Evolutionary conservation across 352 stramenopile genomes (phyloP).

Genomic region (Globisporangium viniferum): DNA sequence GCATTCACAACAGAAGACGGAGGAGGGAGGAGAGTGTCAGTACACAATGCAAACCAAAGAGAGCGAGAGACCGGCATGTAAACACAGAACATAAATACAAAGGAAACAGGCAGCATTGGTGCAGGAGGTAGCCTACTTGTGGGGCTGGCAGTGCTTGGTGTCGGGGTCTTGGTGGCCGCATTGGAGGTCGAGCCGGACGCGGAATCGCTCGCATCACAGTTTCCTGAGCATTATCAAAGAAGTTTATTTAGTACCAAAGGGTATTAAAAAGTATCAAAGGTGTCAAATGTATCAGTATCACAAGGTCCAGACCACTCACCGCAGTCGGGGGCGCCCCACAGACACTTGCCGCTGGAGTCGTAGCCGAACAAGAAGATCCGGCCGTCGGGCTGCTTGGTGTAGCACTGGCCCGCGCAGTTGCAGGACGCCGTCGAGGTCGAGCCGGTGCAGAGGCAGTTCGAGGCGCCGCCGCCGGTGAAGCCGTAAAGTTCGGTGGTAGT

Average conservation of each 20-base stretch:
- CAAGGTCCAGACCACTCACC: constrained; percentile 4
- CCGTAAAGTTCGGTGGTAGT: constrained; percentile 30
- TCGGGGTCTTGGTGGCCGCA: not conserved
- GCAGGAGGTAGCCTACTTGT: constrained; percentile 14
- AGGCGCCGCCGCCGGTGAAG: constrained; percentile 33
- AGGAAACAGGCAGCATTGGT: not conserved
- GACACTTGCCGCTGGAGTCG: constrained; percentile 2
- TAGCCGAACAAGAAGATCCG: constrained; percentile 29
- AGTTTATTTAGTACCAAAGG: not conserved
- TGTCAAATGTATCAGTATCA: not conserved
- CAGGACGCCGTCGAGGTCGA: constrained; percentile 16
- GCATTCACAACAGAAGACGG: constrained; percentile 6
- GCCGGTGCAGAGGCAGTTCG: constrained; percentile 16
- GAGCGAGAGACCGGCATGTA: not conserved
- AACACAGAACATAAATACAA: not conserved
- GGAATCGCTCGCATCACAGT: constrained; percentile 5
- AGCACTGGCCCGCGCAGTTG: constrained; percentile 41
- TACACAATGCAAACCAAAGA: not conserved
- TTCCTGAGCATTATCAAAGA: not conserved
- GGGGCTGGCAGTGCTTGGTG: constrained; percentile 1
- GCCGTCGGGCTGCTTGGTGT: constrained; percentile 20
- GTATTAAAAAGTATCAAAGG: not conserved
- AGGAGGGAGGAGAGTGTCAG: constrained; percentile 3
- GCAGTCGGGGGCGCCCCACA: constrained; percentile 9
- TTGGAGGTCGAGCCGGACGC: not conserved